Base-by-base conservation (phyloP, 2,329 filamentous ascomycete species). In the Ambrosiella xylebori region DNA sequence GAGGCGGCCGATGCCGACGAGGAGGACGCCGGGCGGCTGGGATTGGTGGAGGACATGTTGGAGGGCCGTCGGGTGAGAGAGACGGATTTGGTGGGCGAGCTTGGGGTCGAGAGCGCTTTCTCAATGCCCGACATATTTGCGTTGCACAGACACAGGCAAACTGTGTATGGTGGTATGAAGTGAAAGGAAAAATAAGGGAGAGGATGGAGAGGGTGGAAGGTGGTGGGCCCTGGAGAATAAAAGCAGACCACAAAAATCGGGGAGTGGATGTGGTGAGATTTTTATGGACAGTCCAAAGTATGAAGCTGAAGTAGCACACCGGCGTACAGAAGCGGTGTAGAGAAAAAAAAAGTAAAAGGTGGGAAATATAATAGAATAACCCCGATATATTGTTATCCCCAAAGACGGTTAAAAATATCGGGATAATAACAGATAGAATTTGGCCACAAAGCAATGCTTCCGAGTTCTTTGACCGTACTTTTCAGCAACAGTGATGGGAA, bases 1-100 rank as follows among this genome's bases (percentile, higher is more conserved):
- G 52, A 54, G 41, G 52, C 52, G 41, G 37, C 52, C 19, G 52
- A 54, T n/a, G 37, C 36, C 7, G 59, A 60, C 17, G 59, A 60
- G 13, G 59, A 60, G 5, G 59, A 60, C n/a, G 51, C 44, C 19
- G 59, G 59, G 8, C 59, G 56, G 52, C 59, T 60, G 38, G 53
- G 37, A 13, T 53, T 55, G 3, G 56, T 45, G 13, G 52, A 57
- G n/a, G 59, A 60, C 59, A 60, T 60, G 40, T 37, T 41, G 36
- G 52, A 50, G 8, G 45, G 38, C 53, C 54, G 57, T 13, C 56
- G 56, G 27, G 57, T 51, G 12, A 57, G 41, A 41, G 40, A 38
- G n/a, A 56, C 12, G 7, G 51, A 17, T 27, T 38, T 54, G 52
- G 55, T 57, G 9, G 56, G 51, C 17, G 56, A 57, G 35, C 37